phyloP scores from a whole-genome alignment of 352 stramenopile genomes.

The Aphanomyces stellatus region DNA sequence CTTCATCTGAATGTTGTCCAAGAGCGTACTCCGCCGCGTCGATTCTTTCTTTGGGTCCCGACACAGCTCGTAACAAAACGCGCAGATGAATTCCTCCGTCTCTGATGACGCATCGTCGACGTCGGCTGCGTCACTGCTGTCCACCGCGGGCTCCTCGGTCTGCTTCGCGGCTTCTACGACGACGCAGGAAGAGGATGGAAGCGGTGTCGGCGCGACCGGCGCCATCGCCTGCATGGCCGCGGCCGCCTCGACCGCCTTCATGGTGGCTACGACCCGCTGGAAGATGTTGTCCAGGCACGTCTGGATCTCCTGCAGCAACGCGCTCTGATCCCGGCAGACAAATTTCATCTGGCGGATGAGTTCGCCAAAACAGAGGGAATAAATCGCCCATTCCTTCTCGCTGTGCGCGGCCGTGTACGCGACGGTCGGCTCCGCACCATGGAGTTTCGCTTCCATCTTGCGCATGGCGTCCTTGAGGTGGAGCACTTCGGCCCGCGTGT shows the following conservation, averaged over 20 bases:
- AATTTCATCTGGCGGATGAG: constrained; percentile 62
- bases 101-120: neutral
- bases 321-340: constrained; percentile 67
- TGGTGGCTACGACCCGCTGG: neutral
- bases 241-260: neutral
- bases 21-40: neutral
- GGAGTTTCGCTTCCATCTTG: constrained; percentile 31
- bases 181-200: too few relatives aligned
- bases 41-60: neutral
- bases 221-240: neutral
- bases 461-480: constrained; percentile 52
- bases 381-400: constrained; percentile 45
- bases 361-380: constrained; percentile 71
- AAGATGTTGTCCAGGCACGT: neutral
- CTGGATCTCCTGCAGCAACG: neutral
- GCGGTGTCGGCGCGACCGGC: neutral
- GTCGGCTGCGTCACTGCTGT: neutral
- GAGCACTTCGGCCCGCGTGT: constrained; percentile 61
- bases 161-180: too few relatives aligned
- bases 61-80: constrained; percentile 2
- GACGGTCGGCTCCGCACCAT: neutral
- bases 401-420: constrained; percentile 35
- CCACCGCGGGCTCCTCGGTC: too few relatives aligned
- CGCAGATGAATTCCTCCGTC: constrained; percentile 5
- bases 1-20: neutral